phyloP scores from a whole-genome alignment of 306 rosid genomes.

The Biancaea sappan region DNA sequence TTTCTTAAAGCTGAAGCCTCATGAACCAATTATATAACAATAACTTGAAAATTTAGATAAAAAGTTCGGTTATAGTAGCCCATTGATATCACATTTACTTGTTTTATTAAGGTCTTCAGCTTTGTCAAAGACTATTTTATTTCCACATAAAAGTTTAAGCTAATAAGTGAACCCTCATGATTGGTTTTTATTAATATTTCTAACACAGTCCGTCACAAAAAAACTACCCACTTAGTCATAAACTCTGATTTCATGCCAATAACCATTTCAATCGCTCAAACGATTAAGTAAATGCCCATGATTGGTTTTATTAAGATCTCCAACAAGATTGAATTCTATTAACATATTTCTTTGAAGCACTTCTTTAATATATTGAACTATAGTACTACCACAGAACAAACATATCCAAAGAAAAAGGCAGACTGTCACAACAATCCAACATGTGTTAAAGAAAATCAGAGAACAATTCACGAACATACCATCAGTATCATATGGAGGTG shows the following conservation, averaged over 20 bases:
- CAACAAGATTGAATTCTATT: not conserved
- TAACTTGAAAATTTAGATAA: not conserved
- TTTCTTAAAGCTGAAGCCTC: not conserved
- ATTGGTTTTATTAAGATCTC: not conserved
- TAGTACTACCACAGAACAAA: not conserved
- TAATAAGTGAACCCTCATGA: not conserved
- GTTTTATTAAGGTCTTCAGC: not conserved
- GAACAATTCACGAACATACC: conserved; percentile 54
- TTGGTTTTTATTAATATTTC: not conserved
- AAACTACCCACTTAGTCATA: not conserved
- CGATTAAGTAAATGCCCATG: not conserved
- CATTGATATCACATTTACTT: not conserved
- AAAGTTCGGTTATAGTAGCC: not conserved
- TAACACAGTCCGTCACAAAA: too few species aligned
- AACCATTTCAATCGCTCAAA: not conserved
- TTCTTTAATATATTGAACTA: not conserved
- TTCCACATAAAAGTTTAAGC: not conserved
- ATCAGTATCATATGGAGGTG: conserved; percentile 77
- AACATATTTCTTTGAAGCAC: not conserved
- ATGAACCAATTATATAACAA: not conserved
- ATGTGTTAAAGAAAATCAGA: not conserved
- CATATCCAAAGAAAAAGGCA: not conserved
- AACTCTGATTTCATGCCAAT: not conserved
- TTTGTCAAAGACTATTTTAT: not conserved
- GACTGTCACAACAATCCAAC: conserved; percentile 20